phyloP scores from a whole-genome alignment of 352 stramenopile genomes.

The Globisporangium emineosum region DNA sequence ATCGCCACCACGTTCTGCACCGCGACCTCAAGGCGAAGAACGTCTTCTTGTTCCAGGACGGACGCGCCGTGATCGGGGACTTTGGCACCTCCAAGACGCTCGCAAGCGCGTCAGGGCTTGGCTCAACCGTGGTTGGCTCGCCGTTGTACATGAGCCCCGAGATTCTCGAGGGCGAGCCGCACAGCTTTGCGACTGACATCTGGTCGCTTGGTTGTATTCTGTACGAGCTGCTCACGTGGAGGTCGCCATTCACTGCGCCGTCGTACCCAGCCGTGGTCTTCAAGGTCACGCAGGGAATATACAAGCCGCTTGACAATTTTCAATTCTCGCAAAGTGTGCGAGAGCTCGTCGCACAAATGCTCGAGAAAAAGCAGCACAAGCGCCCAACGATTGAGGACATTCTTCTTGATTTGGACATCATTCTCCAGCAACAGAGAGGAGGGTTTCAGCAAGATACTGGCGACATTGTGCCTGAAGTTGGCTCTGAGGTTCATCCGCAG shows the following conservation, averaged over 20 bases:
- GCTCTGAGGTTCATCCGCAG: neutral
- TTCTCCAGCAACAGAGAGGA: neutral
- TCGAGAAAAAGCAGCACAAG: conserved; percentile 13
- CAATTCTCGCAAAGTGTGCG: neutral
- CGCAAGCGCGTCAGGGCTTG: conserved; percentile 23
- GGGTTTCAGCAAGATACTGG: neutral
- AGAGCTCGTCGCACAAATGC: conserved; percentile 9
- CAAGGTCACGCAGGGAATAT: conserved; percentile 12
- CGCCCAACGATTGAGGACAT: conserved; percentile 11
- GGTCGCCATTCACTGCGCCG: conserved; percentile 4
- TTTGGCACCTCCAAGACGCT: conserved; percentile 62
- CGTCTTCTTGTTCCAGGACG: conserved; percentile 73
- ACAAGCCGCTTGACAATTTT: neutral
- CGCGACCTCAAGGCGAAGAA: conserved; percentile 89
- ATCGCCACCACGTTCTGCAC: conserved; percentile 57
- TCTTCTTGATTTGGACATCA: conserved; percentile 4
- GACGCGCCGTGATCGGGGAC: conserved; percentile 81
- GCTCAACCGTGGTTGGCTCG: conserved; percentile 57
- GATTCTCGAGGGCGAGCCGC: conserved; percentile 47
- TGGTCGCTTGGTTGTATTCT: conserved; percentile 84
- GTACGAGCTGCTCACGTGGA: conserved; percentile 61
- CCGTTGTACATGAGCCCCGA: conserved; percentile 82
- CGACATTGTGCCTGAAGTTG: neutral
- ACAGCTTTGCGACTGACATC: conserved; percentile 62
- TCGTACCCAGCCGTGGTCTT: conserved; percentile 16